These are phyloP conservation scores for Aurinia saxatilis DNA, from an alignment of 345 rosid genomes.

Conservation along the genomic window DNA sequence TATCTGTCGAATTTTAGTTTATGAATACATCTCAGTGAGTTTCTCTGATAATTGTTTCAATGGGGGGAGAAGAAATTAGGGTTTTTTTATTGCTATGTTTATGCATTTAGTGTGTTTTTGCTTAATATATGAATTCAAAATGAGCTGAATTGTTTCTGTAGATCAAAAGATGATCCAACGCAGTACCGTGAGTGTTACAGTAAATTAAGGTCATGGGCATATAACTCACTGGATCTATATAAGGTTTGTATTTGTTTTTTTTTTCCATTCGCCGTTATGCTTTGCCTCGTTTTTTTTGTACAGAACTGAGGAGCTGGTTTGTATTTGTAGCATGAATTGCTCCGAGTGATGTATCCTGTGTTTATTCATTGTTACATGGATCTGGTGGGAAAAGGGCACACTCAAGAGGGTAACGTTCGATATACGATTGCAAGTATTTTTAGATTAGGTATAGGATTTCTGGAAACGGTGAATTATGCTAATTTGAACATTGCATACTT, in stretches of 20 bases:
- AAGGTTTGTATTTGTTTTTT: conserved; percentile 37
- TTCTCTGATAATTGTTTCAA: not conserved
- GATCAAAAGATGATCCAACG: conserved; percentile 60
- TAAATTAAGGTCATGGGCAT: conserved; percentile 81
- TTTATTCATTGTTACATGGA: conserved; percentile 94
- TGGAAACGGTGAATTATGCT: not conserved
- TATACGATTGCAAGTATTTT: not conserved
- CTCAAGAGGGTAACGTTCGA: conserved; percentile 63
- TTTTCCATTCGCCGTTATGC: not conserved
- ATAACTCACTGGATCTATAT: conserved; percentile 76
- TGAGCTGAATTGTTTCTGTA: conserved; percentile 3
- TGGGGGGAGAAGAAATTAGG: conserved; percentile 20
- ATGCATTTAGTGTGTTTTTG: not conserved
- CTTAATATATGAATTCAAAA: not conserved
- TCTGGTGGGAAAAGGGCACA: conserved; percentile 69
- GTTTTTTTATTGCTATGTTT: not conserved
- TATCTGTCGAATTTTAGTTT: not conserved
- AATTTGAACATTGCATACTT: conserved; percentile 12
- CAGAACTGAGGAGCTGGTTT: conserved; percentile 6
- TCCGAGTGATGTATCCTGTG: conserved; percentile 93
- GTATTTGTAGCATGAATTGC: conserved; percentile 76
- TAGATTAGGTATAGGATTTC: not conserved
- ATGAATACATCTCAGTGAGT: not conserved
- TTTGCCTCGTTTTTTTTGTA: not conserved
- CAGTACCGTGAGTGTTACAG: conserved; percentile 66